Base-by-base conservation (phyloP, 345 rosid genomes). In the Hypericum androsaemum region DNA sequence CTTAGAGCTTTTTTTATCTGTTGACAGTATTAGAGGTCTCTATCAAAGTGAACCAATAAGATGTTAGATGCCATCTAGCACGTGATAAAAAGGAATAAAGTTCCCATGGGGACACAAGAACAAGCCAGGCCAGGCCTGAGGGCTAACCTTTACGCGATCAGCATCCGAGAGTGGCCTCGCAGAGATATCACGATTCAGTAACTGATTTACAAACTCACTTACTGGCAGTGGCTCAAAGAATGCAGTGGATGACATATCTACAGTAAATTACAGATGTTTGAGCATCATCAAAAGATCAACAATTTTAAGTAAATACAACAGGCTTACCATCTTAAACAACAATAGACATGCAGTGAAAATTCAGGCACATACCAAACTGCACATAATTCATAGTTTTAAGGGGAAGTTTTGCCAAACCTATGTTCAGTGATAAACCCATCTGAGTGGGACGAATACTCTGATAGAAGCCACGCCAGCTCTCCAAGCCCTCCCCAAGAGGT, bases 371-470 rank as follows among this genome's bases (percentile, higher is more conserved):
- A 38, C 12, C 7, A 46, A 13, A 46, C 8, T 7, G 50, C n/a
- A 7, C 32, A 46, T 7, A 7, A 13, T n/a, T 3, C 8, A 13
- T 10, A 46, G 13, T 16, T 5, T 36, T n/a, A n/a, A 44, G 2
- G 41, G 11, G n/a, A 7, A n/a, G 41, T 38, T 22, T 41, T 22
- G 32, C 32, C 32, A 22, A 22, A 74, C 79, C 79, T 41, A 74
- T 70, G 45, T 74, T 74, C 39, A 74, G 62, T 15, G 79, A 70
- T 48, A 74, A 43, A 49, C 75, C 75, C 75, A 74, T 70, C 62
- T 74, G 75, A 12, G 79, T 74, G 9, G 75, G 75, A 15, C 79
- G 60, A 53, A 74, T 66, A 37, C 75, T 74, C 57, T 74, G 75
- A 56, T 74, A 70, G 59, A 70, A 70, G 11, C 78, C 78, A 11